Base-by-base conservation (phyloP, 2,329 filamentous ascomycete genomes). In the Penicillium sp. region DNA sequence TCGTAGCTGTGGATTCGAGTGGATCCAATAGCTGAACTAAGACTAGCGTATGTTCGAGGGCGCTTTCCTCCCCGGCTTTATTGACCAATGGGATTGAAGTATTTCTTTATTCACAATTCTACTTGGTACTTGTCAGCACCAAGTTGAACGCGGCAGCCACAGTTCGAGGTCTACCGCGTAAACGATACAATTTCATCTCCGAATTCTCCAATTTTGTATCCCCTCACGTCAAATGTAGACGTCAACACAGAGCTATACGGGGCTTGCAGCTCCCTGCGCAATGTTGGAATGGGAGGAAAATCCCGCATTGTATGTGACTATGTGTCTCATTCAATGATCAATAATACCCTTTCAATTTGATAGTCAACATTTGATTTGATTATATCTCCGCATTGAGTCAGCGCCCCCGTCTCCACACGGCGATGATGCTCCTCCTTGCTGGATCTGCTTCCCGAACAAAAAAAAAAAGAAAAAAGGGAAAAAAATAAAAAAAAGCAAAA, bases 371-470 rank as follows among this genome's bases (percentile, higher is more conserved):
- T 16, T 44, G 47, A 52, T 47, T 47, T 38, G 34, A 42, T 19
- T 53, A 8, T 8, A 42, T 53, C 57, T 58, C 57, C 57, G 55
- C 55, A 49, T 53, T 52, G 53, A 49, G 30, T 58, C 59, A 55
- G 59, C 59, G 55, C 47, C 53, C 44, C 52, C 55, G 53, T 45
- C 57, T 58, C 58, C 62, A 63, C 61, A 32, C 32, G 23, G 18
- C 38, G 36, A 42, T 46, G 36, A 39, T 38, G 32, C 53, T 42
- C 29, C 47, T 50, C 60, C 61, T 63, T 63, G 56, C 60, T 63
- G 61, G 59, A 61, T 61, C 61, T 59, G 40, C 47, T 57, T 58
- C 53, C 60, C 58, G 53, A 60, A 58, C 49, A 58, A 61, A 30
- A 30, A 19, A 52, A 34, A 34, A 54, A 51, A 53, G 51, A 61